Conservation (phyloP, 1,139 yeast species). For the Diutina siamensis region DNA sequence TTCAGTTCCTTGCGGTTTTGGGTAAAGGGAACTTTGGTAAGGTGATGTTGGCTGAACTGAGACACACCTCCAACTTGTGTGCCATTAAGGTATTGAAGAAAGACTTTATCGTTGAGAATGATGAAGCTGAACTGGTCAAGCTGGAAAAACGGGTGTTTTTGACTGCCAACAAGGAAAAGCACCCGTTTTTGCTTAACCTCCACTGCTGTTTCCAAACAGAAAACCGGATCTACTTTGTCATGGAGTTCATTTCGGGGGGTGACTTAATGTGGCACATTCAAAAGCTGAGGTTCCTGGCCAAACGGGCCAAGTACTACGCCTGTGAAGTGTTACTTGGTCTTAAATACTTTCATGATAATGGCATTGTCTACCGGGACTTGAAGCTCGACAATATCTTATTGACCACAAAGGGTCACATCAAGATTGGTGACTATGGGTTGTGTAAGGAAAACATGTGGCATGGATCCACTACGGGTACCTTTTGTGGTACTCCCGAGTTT, state of each 20-base stretch:
- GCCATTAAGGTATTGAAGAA: conserved; percentile 94
- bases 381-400: conserved; percentile 87
- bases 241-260: conserved; percentile 97
- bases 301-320: conserved; percentile 93
- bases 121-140: conserved; percentile 89
- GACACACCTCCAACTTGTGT: conserved; percentile 65
- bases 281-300: conserved; percentile 76
- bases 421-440: conserved; percentile 92
- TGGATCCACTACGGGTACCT: conserved; percentile 85
- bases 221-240: conserved; percentile 90
- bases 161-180: conserved; percentile 80
- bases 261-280: conserved; percentile 99
- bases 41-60: conserved; percentile 91
- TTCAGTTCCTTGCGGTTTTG: conserved; percentile 82
- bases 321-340: conserved; percentile 89
- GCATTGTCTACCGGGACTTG: conserved; percentile 92
- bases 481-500: conserved; percentile 98
- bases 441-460: conserved; percentile 95
- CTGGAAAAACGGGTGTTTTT: conserved; percentile 89
- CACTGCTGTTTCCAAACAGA: conserved; percentile 98
- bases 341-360: conserved; percentile 89
- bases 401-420: conserved; percentile 88
- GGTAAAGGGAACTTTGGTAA: conserved; percentile 98
- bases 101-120: conserved; percentile 88
- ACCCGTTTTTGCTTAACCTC: conserved; percentile 83